Evolutionary conservation across 257 asterid genomes (phyloP).

Genomic region (Solanum medicagineum): DNA sequence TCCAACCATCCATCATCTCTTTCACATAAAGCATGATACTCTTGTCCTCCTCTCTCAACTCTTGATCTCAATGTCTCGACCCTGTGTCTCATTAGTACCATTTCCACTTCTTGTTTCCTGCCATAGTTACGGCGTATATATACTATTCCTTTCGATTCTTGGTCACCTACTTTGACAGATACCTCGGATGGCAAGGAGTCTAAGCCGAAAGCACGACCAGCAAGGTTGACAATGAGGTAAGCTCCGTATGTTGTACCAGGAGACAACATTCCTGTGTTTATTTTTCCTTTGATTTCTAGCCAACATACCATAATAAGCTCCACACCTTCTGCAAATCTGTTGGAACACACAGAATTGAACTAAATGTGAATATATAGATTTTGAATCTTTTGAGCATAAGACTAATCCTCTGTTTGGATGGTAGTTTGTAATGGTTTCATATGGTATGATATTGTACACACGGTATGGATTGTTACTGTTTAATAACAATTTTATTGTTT

Average conservation of each 20-base stretch:
- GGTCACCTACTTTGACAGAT: constrained; percentile 23
- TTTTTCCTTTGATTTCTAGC: constrained; percentile 43
- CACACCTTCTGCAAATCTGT: constrained; percentile 20
- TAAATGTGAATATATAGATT: not conserved
- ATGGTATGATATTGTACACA: too few species aligned
- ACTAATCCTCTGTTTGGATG: too few species aligned
- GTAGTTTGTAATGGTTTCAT: too few species aligned
- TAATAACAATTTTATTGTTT: too few species aligned
- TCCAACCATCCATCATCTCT: constrained; percentile 76
- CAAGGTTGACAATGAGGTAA: constrained; percentile 38
- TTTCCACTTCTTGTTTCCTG: not conserved
- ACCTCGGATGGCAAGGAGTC: constrained; percentile 31
- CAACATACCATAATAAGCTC: constrained; percentile 38
- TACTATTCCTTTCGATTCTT: constrained; percentile 6
- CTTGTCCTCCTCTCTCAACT: constrained; percentile 1
- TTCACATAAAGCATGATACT: not conserved
- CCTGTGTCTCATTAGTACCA: not conserved
- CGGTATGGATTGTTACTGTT: too few species aligned
- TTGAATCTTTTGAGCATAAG: too few species aligned
- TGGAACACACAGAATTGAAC: not conserved
- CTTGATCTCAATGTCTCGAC: not conserved
- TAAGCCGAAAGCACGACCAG: constrained; percentile 51
- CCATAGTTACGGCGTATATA: constrained; percentile 5
- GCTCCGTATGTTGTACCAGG: constrained; percentile 49
- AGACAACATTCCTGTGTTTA: constrained; percentile 31